Conservation (phyloP, 2,329 filamentous ascomycete genomes). For the Pestalotiopsis sp. region DNA sequence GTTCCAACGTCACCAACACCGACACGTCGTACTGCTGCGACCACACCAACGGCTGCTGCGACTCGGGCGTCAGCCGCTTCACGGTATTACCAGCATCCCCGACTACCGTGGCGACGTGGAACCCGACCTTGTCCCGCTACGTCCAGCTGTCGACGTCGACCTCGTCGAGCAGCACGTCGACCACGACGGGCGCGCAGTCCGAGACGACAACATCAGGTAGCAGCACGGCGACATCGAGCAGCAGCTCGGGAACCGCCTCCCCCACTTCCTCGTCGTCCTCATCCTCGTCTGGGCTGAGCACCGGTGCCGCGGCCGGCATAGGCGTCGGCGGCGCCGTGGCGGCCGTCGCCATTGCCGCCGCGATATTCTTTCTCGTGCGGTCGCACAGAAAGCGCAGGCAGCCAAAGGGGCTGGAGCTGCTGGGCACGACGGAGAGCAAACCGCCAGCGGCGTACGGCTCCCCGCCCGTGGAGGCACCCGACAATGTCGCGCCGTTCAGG, state of each 20-base stretch:
- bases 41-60: conserved; percentile 22
- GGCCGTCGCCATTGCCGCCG: neutral
- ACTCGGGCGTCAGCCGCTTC: conserved; percentile 27
- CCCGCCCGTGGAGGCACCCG: neutral
- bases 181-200: neutral
- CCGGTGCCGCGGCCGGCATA: neutral
- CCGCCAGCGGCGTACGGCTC: neutral
- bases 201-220: neutral
- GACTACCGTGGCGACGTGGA: conserved; percentile 21
- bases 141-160: conserved; percentile 17
- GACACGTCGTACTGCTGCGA: conserved; percentile 28
- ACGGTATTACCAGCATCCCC: conserved; percentile 23
- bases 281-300: neutral
- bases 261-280: neutral
- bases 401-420: neutral
- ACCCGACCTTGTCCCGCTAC: conserved; percentile 18
- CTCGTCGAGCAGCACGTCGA: neutral
- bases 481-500: neutral
- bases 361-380: neutral
- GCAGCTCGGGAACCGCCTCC: neutral
- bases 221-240: neutral
- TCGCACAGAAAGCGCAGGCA: neutral
- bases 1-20: conserved; percentile 24
- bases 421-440: neutral
- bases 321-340: neutral